A percentile compares a stretch with the other conserved stretches of the same genome.
Conservation (phyloP, 441 rosid species). For the Erysimum cheiri region DNA sequence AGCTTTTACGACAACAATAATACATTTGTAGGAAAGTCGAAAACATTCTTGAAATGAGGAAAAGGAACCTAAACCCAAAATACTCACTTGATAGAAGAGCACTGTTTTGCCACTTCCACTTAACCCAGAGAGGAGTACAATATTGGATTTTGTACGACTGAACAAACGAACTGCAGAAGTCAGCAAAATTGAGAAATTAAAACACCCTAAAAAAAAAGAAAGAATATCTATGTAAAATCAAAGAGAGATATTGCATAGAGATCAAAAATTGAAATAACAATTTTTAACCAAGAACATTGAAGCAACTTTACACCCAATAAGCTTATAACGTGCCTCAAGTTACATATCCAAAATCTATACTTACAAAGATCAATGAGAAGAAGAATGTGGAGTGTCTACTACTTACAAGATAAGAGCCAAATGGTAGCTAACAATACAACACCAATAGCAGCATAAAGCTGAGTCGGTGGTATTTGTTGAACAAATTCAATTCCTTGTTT, state of each 20-base stretch:
- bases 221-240: background rate
- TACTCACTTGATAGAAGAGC: slow-evolving; percentile 78
- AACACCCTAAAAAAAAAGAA: background rate
- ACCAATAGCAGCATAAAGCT: slow-evolving; percentile 70
- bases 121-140: slow-evolving; percentile 76
- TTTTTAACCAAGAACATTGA: slow-evolving; percentile 1
- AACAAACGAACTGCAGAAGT: slow-evolving; percentile 60
- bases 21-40: background rate
- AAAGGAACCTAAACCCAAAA: background rate
- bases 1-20: background rate
- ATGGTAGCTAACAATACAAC: slow-evolving; percentile 60
- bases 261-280: background rate
- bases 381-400: background rate
- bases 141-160: slow-evolving; percentile 64
- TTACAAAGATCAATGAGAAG: background rate
- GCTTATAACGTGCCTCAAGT: background rate
- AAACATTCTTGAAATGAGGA: background rate
- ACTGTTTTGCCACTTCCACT: slow-evolving; percentile 84
- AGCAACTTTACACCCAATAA: background rate
- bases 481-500: slow-evolving; percentile 56
- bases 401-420: slow-evolving; percentile 63
- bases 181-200: background rate
- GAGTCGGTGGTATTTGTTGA: slow-evolving; percentile 60
- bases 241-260: slow-evolving; percentile 5
- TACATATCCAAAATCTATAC: background rate